Evolutionary conservation across 768 basidiomycete species (phyloP), one percentile per base, ranked within the genome.

Genomic region (Amanita pseudoporphyria): DNA sequence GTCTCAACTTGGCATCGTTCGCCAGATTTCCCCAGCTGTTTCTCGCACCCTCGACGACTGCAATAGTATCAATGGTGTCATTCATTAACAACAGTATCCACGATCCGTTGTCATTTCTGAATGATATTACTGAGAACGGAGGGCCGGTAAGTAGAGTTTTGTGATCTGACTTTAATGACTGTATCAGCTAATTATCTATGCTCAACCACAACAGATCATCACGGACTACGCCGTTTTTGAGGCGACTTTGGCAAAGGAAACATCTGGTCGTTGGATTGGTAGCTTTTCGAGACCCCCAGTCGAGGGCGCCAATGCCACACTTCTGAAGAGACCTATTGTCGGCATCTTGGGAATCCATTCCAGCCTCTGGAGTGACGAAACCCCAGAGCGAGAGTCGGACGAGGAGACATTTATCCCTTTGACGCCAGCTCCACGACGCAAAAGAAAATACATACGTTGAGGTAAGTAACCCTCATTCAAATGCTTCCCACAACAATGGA

Each of bases 201-300:
- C 40, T 26, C 31, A 47, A 37, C 37, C 47, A 9, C 47, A 19
- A 16, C 30, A 32, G 38, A 48, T 48, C 1, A 31, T 48, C 37
- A 40, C 47, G 18, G 18, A 40, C 28, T 40, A 48, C 31, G 47
- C 47, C 26, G 28, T 16, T 1, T 7, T 48, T n/a, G 47, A 48
- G 26, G 47, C 47, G 1, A 12, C 18, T 9, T n/a, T 40, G 28
- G 47, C 19, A 21, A 30, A 22, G 3, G 13, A 12, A 10, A 10
- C 10, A 3, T 3, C 10, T 21, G 38, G 19, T 9, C 13, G n/a
- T n/a, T 19, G 5, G 18, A 38, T 30, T 40, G 38, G 37, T 18
- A n/a, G 16, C 16, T 48, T 48, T 31, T 37, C 47, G 5, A 35
- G n/a, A 13, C 43, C 44, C 19, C 44, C 14, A 18, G 16, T 22